Conservation (phyloP, 768 basidiomycete genomes). For the Amanita pallidorosea region DNA sequence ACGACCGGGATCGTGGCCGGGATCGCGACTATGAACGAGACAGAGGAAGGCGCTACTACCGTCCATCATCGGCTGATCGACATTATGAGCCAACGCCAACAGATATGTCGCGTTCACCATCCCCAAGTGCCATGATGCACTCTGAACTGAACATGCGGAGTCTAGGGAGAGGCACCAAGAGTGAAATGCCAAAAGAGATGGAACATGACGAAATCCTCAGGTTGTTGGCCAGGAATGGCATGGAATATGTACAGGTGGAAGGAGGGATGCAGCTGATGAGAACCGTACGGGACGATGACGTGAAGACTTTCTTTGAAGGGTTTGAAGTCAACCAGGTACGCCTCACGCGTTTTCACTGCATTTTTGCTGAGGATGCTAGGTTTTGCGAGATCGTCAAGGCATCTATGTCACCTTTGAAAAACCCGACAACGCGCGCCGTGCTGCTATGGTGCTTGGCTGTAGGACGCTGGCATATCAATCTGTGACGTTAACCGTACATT, state of each 20-base stretch:
- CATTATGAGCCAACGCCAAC: conserved; percentile 4
- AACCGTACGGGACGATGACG: conserved; percentile 53
- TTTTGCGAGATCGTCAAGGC: conserved; percentile 58
- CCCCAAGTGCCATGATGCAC: conserved; percentile 13
- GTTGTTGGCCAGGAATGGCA: conserved; percentile 49
- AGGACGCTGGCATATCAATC: conserved; percentile 50
- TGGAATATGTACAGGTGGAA: conserved; percentile 56
- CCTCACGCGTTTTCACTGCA: conserved; percentile 7
- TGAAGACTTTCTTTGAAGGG: conserved; percentile 54
- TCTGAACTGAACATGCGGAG: conserved; percentile 3
- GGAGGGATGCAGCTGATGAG: conserved; percentile 34
- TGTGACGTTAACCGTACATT: conserved; percentile 43
- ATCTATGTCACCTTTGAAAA: conserved; percentile 79
- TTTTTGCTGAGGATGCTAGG: conserved; percentile 25
- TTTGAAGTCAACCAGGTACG: conserved; percentile 69
- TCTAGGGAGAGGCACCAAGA: conserved; percentile 10
- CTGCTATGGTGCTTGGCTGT: conserved; percentile 49
- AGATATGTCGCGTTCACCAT: conserved; percentile 20
- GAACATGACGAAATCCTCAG: conserved; percentile 30
- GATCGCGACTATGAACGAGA: conserved; percentile 1
- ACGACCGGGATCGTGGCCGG: conserved; percentile 1
- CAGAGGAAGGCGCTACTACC: background rate
- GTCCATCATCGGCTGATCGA: conserved; percentile 1
- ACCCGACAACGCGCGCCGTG: conserved; percentile 50
- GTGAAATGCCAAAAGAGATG: conserved; percentile 24